Percentiles rank a stretch among this genome's conserved stretches.
phyloP scores from a whole-genome alignment of 192 early-diverging fungal genomes.

The Dissophora globulifera region DNA sequence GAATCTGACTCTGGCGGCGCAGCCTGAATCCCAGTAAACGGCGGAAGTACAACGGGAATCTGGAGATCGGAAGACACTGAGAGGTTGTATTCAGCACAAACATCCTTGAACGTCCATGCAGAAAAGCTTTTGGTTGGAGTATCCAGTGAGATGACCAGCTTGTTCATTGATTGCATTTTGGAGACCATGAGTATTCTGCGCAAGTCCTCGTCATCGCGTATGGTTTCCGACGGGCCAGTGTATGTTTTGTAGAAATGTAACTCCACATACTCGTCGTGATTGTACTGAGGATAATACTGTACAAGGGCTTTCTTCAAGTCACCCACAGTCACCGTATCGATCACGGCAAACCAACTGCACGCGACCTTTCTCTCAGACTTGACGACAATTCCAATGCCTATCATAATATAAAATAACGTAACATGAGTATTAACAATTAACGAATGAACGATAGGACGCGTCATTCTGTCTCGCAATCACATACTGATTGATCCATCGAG shows the following conservation, averaged over 20 bases:
- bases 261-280: constrained; percentile 13
- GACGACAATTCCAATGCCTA: constrained; percentile 2
- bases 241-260: constrained; percentile 12
- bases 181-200: constrained; percentile 14
- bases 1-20: constrained; percentile 5
- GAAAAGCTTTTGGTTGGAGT: constrained; percentile 22
- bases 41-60: not conserved
- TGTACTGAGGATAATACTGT: constrained; percentile 14
- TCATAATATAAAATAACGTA: not conserved
- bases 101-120: constrained; percentile 32
- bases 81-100: constrained; percentile 20
- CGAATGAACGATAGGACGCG: not conserved
- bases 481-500: constrained; percentile 6
- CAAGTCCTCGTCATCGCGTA: constrained; percentile 1
- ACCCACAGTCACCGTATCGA: not conserved
- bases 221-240: not conserved
- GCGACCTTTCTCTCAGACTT: constrained; percentile 19
- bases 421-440: not conserved
- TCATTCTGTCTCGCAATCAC: not conserved
- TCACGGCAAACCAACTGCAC: constrained; percentile 4
- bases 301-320: not conserved
- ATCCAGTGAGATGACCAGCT: constrained; percentile 8
- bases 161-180: not conserved
- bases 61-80: not conserved
- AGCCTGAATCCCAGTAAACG: constrained; percentile 1